These are phyloP conservation scores for Heritiera fomes DNA, from an alignment of 345 rosid species.

Conservation along the genomic window DNA sequence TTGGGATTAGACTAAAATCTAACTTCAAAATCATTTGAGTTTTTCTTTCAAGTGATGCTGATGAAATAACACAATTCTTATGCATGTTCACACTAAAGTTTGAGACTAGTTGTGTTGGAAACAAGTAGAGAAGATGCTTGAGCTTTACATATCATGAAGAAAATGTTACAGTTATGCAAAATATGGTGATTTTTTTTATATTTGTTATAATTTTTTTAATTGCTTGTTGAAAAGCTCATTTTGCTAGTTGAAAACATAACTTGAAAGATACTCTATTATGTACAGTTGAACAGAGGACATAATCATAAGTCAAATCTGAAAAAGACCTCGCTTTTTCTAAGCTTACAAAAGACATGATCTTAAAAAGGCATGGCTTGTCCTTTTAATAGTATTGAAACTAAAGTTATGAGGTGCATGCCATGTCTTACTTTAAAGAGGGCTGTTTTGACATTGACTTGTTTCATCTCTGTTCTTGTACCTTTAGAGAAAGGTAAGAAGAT, in stretches of 20 bases:
- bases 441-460: neutral
- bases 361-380: neutral
- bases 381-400: neutral
- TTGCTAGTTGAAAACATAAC: neutral
- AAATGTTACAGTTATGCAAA: neutral
- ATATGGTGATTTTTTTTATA: neutral
- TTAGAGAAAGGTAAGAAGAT: neutral
- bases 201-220: neutral
- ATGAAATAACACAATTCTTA: neutral
- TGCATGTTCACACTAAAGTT: neutral
- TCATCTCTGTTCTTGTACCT: neutral
- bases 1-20: neutral
- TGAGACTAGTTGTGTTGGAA: neutral
- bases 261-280: neutral
- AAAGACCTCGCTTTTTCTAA: neutral
- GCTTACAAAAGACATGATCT: neutral
- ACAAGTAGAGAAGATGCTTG: constrained; percentile 4
- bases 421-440: neutral
- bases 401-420: neutral
- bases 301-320: neutral
- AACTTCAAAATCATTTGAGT: neutral
- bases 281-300: neutral
- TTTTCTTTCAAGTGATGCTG: neutral
- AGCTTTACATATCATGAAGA: neutral
- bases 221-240: neutral